Evolutionary conservation across 176 grass and related monocot species (phyloP).

Genomic region (Aegilops bicornis): DNA sequence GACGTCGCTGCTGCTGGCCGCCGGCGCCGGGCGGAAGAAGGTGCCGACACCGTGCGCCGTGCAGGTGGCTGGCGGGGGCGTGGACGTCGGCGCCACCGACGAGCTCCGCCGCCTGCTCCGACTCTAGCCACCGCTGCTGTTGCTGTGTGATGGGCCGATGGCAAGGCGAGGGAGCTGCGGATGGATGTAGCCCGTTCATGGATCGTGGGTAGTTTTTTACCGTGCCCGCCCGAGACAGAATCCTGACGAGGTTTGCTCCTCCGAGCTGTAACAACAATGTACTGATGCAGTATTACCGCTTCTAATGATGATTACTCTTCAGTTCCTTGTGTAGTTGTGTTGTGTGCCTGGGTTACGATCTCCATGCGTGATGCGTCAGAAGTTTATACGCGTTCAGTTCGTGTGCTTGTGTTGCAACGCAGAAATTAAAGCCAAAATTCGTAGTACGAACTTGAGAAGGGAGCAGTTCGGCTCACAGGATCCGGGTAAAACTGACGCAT

Average conservation of each 20-base stretch:
- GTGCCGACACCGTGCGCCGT: conserved; percentile 32
- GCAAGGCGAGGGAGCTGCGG: neutral
- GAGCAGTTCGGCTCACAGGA: neutral
- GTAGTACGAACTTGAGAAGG: neutral
- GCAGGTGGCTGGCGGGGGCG: conserved; percentile 29
- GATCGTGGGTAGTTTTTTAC: conserved; percentile 22
- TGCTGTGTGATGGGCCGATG: neutral
- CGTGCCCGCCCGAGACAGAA: neutral
- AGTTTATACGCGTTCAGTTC: too few relatives aligned
- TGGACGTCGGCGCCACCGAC: conserved; percentile 67
- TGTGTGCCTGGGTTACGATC: too few relatives aligned
- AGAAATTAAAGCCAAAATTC: neutral
- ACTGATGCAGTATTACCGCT: neutral
- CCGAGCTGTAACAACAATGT: conserved; percentile 4
- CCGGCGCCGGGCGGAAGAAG: conserved; percentile 21
- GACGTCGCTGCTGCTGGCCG: conserved; percentile 46
- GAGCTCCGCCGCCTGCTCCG: conserved; percentile 68
- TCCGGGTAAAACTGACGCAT: neutral
- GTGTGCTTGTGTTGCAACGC: too few relatives aligned
- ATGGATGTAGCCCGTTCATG: neutral
- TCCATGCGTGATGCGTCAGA: neutral
- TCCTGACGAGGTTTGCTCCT: neutral
- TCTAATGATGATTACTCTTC: neutral
- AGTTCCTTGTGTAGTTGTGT: too few relatives aligned
- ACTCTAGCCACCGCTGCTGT: conserved; percentile 34